These are phyloP conservation scores for Cladosporium sp. DNA, from an alignment of 2,329 filamentous ascomycete species.

Conservation along the genomic window DNA sequence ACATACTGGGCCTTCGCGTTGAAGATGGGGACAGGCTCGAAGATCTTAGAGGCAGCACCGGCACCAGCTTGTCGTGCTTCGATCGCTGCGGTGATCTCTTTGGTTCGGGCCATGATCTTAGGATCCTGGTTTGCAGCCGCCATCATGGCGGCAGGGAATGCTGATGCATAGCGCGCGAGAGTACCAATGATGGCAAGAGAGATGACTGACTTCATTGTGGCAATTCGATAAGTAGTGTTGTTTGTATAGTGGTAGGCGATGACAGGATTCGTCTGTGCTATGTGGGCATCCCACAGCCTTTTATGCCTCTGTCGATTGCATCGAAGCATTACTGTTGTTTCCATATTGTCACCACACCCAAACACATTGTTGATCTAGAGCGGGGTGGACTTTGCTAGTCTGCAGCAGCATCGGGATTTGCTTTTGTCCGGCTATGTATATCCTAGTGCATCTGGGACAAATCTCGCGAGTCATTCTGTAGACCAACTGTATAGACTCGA, in stretches of 20 bases:
- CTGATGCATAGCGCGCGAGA: conserved; percentile 6
- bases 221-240: not conserved
- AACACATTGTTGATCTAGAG: not conserved
- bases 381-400: not conserved
- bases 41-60: conserved; percentile 18
- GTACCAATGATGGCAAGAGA: not conserved
- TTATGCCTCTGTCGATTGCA: not conserved
- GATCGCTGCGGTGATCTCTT: conserved; percentile 1
- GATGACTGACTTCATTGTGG: not conserved
- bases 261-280: not conserved
- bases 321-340: not conserved
- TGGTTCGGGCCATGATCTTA: conserved; percentile 11
- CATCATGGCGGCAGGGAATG: conserved; percentile 13
- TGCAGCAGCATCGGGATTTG: not conserved
- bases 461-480: not conserved
- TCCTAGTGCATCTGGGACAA: not conserved
- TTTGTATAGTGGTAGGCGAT: not conserved
- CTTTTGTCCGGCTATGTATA: not conserved
- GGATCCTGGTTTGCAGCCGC: conserved; percentile 8
- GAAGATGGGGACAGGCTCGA: conserved; percentile 23
- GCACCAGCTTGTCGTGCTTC: conserved; percentile 17
- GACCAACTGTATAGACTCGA: not conserved
- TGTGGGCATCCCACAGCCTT: not conserved
- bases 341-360: not conserved
- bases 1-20: conserved; percentile 27